Evolutionary conservation across 106 monocot species (phyloP).

Genomic region (Narthecium ossifragum): DNA sequence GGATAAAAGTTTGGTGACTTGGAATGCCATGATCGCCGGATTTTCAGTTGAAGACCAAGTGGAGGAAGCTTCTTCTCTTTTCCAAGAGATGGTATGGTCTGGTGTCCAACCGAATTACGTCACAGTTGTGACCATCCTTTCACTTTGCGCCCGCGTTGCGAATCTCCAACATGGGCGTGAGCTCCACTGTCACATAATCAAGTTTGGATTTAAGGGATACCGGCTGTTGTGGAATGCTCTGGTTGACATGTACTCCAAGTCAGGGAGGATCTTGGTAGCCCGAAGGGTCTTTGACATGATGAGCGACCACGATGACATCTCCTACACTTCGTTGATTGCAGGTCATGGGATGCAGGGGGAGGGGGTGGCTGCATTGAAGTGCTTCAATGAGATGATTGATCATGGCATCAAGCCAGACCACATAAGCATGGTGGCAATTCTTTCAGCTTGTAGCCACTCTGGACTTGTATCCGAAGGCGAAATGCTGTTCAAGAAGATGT

Average conservation of each 20-base stretch:
- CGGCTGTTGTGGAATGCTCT: constrained; percentile 31
- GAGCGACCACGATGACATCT: constrained; percentile 21
- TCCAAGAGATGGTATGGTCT: constrained; percentile 23
- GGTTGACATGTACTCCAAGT: constrained; percentile 49
- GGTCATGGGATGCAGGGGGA: constrained; percentile 51
- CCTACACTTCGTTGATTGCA: constrained; percentile 41
- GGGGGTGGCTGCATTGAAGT: constrained; percentile 27
- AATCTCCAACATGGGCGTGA: constrained; percentile 42
- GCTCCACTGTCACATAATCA: constrained; percentile 42
- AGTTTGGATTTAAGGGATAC: constrained; percentile 15
- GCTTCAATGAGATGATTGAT: constrained; percentile 37
- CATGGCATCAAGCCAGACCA: constrained; percentile 34
- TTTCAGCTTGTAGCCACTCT: constrained; percentile 56
- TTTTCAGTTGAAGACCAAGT: constrained; percentile 13
- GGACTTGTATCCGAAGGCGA: constrained; percentile 42
- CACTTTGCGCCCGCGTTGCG: constrained; percentile 33
- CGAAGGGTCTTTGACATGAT: constrained; percentile 33
- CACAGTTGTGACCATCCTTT: constrained; percentile 29
- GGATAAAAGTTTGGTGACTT: constrained; percentile 27
- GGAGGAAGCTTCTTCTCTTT: constrained; percentile 25
- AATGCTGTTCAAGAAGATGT: constrained; percentile 30
- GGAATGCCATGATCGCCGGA: constrained; percentile 48
- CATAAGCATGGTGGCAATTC: constrained; percentile 40
- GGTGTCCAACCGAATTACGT: constrained; percentile 31
- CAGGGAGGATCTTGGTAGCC: constrained; percentile 30